phyloP scores from a whole-genome alignment of 2,329 filamentous ascomycete genomes.

The Thelonectria olida region DNA sequence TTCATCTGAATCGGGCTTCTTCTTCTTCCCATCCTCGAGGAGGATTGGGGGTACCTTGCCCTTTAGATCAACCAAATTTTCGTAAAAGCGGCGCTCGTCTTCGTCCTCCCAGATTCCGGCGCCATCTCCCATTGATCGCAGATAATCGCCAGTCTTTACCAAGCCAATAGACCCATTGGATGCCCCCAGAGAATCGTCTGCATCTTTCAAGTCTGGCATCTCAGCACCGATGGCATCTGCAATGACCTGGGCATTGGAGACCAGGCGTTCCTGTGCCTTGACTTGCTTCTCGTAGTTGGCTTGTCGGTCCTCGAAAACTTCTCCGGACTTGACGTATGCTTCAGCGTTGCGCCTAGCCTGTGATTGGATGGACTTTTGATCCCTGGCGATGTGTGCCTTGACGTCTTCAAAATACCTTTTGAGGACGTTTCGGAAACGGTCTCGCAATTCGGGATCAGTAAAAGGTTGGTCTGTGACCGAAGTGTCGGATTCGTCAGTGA shows the following conservation, averaged over 20 bases:
- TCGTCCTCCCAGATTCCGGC: conserved; percentile 99
- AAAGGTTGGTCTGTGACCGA: conserved; percentile 75
- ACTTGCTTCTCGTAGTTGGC: conserved; percentile 94
- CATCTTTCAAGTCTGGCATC: conserved; percentile 92
- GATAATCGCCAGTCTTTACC: conserved; percentile 92
- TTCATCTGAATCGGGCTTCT: conserved; percentile 84
- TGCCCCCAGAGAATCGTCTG: conserved; percentile 72
- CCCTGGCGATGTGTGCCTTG: conserved; percentile 85
- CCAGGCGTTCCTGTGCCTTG: conserved; percentile 89
- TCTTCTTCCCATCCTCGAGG: conserved; percentile 94
- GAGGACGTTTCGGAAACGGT: conserved; percentile 86
- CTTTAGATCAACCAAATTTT: conserved; percentile 93
- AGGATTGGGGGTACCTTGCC: conserved; percentile 95
- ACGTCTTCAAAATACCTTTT: conserved; percentile 93
- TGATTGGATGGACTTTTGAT: conserved; percentile 86
- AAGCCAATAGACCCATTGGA: conserved; percentile 86
- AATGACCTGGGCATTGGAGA: conserved; percentile 89
- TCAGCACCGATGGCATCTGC: conserved; percentile 89
- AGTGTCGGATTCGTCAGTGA: conserved; percentile 29
- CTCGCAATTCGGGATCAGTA: conserved; percentile 78
- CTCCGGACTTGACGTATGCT: conserved; percentile 97
- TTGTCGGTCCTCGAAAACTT: conserved; percentile 97
- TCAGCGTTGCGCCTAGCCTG: conserved; percentile 96
- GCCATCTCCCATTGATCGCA: conserved; percentile 88
- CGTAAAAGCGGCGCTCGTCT: conserved; percentile 96